Conservation (phyloP, 768 basidiomycete species). For the Phanerodontia chrysosporium region DNA sequence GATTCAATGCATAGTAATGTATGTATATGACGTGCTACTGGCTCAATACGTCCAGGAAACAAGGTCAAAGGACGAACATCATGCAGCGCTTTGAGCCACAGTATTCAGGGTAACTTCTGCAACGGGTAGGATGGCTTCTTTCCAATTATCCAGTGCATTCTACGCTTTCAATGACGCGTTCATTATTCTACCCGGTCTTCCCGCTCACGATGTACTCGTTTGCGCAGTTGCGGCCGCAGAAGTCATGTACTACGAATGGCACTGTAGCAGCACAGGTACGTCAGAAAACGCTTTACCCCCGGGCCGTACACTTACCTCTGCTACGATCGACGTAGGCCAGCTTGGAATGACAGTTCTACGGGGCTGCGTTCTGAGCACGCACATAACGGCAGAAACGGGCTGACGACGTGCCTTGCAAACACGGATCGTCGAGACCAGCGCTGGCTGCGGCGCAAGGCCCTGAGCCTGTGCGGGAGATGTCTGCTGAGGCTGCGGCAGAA, state of each 20-base stretch:
- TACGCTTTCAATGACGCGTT: neutral
- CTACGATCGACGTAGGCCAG: neutral
- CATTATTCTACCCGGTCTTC: neutral
- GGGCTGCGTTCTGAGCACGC: neutral
- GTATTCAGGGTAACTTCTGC: neutral
- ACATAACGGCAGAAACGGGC: neutral
- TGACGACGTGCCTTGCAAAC: neutral
- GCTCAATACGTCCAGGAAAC: neutral
- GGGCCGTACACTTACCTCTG: neutral
- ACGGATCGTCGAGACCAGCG: neutral
- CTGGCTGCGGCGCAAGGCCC: too few species aligned
- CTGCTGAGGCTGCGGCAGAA: too few species aligned
- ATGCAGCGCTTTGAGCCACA: neutral
- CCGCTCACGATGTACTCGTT: neutral
- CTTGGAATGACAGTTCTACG: neutral
- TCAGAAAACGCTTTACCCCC: neutral
- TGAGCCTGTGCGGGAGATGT: too few species aligned
- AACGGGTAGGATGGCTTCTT: neutral
- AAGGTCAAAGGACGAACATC: neutral
- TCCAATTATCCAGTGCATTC: too few species aligned
- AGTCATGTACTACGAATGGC: neutral
- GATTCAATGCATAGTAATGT: conserved; percentile 1
- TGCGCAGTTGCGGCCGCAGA: neutral
- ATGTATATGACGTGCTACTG: conserved; percentile 3
- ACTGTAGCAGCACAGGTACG: neutral